Percentiles rank a stretch among this genome's conserved stretches.
Conservation (phyloP, 805 yeast species). For the Starmerella stigmatis region DNA sequence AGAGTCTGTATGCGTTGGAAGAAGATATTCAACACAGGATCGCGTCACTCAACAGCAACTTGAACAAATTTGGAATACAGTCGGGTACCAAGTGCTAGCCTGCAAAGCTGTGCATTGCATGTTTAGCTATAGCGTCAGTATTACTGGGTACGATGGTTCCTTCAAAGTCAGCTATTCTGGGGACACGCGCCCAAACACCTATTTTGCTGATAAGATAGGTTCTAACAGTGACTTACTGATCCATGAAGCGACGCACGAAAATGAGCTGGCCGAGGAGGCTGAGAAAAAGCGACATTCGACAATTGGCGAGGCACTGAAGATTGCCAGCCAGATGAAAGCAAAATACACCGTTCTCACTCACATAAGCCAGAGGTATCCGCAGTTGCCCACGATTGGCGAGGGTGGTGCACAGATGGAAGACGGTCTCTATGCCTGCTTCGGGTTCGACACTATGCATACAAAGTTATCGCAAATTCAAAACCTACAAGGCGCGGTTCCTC, state of each 20-base stretch:
- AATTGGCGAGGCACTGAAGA: constrained; percentile 68
- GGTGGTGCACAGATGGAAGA: constrained; percentile 9
- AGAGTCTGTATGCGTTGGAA: constrained; percentile 44
- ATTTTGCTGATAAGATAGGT: constrained; percentile 55
- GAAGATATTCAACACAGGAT: constrained; percentile 19
- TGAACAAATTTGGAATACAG: neutral
- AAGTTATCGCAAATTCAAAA: constrained; percentile 36
- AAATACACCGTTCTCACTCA: constrained; percentile 70
- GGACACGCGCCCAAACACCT: constrained; percentile 75
- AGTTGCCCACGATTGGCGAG: constrained; percentile 34
- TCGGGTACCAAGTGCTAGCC: constrained; percentile 30
- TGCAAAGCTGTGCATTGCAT: constrained; percentile 79
- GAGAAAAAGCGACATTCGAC: constrained; percentile 76
- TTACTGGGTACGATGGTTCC: constrained; percentile 31
- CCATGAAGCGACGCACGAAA: constrained; percentile 90
- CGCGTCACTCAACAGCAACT: constrained; percentile 1
- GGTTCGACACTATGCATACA: constrained; percentile 57
- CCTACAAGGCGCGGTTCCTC: constrained; percentile 24
- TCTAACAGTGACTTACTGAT: constrained; percentile 57
- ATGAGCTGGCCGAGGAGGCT: constrained; percentile 69
- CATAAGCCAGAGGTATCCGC: constrained; percentile 81
- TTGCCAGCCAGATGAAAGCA: constrained; percentile 63
- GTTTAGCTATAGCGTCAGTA: constrained; percentile 60
- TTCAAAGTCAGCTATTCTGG: constrained; percentile 86
- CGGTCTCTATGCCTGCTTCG: constrained; percentile 35